Percentiles rank a stretch among this genome's conserved stretches.
Conservation (phyloP, 192 early-diverging fungal genomes). For the Backusella circina region DNA sequence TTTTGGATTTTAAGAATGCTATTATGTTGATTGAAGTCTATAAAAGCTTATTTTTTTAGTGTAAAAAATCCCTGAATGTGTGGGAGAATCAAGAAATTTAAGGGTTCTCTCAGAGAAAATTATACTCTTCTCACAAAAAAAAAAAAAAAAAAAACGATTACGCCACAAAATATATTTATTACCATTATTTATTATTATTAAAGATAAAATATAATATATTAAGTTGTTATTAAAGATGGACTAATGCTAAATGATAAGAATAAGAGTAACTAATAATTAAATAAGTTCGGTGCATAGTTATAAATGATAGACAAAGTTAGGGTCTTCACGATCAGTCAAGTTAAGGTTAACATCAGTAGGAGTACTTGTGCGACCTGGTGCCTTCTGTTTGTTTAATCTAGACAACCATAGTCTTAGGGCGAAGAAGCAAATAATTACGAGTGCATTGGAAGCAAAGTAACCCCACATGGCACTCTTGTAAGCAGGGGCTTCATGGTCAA, state of each 20-base stretch:
- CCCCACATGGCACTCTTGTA: conserved; percentile 1
- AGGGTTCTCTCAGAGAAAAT: background rate
- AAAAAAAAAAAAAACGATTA: background rate
- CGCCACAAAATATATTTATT: background rate
- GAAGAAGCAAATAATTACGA: conserved; percentile 1
- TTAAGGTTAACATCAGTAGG: background rate
- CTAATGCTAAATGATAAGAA: background rate
- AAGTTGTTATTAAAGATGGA: background rate
- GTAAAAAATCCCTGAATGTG: background rate
- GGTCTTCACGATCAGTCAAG: background rate
- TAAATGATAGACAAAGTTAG: conserved; percentile 8
- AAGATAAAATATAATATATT: background rate
- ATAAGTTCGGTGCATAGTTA: background rate
- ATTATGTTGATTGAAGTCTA: background rate
- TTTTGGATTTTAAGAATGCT: background rate
- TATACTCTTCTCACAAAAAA: background rate
- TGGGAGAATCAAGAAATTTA: background rate
- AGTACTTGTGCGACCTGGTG: background rate
- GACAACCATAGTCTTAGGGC: background rate
- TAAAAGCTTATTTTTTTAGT: background rate
- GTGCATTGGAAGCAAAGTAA: background rate
- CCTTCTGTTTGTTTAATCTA: conserved; percentile 1
- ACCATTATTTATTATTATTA: background rate
- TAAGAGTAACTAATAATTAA: no score
- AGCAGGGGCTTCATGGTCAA: background rate